Conservation (phyloP, 225 moss, liverwort and hornwort genomes). For the Pseudoscleropodium purum region DNA sequence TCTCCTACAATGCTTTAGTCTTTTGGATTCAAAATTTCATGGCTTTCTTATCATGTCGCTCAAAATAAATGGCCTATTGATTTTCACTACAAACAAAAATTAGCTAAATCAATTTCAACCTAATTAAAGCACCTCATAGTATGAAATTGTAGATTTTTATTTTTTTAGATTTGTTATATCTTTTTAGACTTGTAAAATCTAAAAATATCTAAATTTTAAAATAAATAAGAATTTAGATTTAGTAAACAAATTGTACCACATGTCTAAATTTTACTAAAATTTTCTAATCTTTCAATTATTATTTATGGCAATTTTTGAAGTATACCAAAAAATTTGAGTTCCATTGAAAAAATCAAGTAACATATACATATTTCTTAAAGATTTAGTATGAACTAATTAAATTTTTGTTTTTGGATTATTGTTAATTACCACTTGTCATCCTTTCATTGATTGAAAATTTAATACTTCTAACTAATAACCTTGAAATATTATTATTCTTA, state of each 20-base stretch:
- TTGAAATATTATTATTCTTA: neutral
- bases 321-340: neutral
- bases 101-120: neutral
- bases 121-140: neutral
- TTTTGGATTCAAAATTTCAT: neutral
- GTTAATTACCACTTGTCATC: neutral
- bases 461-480: neutral
- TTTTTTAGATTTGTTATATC: neutral
- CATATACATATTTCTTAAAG: neutral
- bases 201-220: neutral
- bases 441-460: neutral
- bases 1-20: accelerated
- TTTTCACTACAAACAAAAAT: neutral
- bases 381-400: neutral
- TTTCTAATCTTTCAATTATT: neutral
- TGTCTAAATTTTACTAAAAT: neutral
- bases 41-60: too few species aligned
- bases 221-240: neutral
- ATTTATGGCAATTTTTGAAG: neutral
- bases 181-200: neutral
- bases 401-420: neutral
- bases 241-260: neutral
- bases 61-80: neutral
- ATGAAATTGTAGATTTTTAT: neutral
- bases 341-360: neutral